phyloP scores from a whole-genome alignment of 2,329 filamentous ascomycete species.

The Cercospora beticola region DNA sequence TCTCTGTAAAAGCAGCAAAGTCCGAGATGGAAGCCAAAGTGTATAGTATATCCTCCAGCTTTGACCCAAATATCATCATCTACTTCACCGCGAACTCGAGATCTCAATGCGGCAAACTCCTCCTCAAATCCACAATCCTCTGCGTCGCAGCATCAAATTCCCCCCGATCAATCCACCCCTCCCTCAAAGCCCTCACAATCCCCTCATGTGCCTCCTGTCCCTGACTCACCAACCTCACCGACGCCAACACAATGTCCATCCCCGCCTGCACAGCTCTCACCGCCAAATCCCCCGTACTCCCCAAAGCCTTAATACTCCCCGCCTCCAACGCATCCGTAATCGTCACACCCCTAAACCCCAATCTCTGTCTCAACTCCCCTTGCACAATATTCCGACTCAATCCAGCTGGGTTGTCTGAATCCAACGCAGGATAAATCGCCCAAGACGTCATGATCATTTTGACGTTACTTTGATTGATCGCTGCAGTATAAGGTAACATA shows the following conservation, averaged over 20 bases:
- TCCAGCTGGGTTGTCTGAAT: slow-evolving; percentile 12
- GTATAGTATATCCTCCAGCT: too few species aligned
- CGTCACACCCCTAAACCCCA: slow-evolving; percentile 21
- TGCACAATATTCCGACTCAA: slow-evolving; percentile 19
- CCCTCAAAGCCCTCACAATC: slow-evolving; percentile 14
- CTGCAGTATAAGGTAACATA: slow-evolving; percentile 18
- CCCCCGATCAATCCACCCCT: slow-evolving; percentile 13
- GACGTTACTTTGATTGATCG: slow-evolving; percentile 8
- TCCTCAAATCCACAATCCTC: slow-evolving; percentile 18
- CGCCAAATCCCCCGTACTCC: slow-evolving; percentile 13
- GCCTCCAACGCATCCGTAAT: slow-evolving; percentile 26
- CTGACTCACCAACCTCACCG: slow-evolving; percentile 15
- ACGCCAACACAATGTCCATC: slow-evolving; percentile 23
- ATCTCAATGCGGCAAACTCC: slow-evolving; percentile 2
- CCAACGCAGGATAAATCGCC: slow-evolving; percentile 24
- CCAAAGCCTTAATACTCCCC: slow-evolving; percentile 20
- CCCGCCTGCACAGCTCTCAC: slow-evolving; percentile 18
- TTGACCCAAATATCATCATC: not conserved
- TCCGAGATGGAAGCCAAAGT: not conserved
- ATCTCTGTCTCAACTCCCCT: slow-evolving; percentile 16
- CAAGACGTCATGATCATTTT: slow-evolving; percentile 24
- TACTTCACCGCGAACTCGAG: not conserved
- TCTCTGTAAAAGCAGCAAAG: not conserved
- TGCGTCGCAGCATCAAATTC: slow-evolving; percentile 19
- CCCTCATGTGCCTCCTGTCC: slow-evolving; percentile 14